Evolutionary conservation across 208 protist species (phyloP), one percentile per base, ranked within the genome.

Genomic region (Tritrichomonas foetus): DNA sequence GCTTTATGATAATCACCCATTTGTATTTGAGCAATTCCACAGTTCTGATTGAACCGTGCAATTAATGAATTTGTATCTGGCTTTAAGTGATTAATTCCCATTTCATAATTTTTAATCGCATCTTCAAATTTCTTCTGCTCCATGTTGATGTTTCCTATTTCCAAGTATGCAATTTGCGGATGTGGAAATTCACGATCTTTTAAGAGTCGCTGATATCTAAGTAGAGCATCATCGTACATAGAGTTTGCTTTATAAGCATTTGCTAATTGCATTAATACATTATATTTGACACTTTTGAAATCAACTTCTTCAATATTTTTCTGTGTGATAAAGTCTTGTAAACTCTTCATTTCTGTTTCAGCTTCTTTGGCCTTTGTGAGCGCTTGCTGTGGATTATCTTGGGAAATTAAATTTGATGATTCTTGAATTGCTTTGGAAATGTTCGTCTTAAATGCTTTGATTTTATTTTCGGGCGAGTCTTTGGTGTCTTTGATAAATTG

Each of bases 161-260:
- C 57, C 16, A 93, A 27, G 44, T 89, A 89, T 33, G n/a, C 41
- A 25, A 89, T 89, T 11, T 53, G 44, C 78, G 39, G 33, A 39
- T 89, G 25, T 33, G 78, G 41, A 89, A 53, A 89, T 89, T 89
- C 47, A 14, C 47, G 78, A 89, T 89, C 78, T 89, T 84, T 84
- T 25, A 84, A 44, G 25, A 84, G 39, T n/a, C 44, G 2, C n/a
- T 84, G 14, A 44, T 84, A 84, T 25, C 13, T 22, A 53, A n/a
- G 74, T 20, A 53, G 16, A n/a, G 74, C 74, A 33, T 84, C 74
- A 33, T 84, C 74, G 16, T 53, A 84, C 14, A 47, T 84, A 16
- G 41, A 55, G 44, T 53, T 84, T 11, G 74, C 36, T 84, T 84
- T 84, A 20, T 53, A 84, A 33, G 41, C 36, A 84, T 84, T 44